Conservation (phyloP, 495 filamentous ascomycete genomes). For the Aspergillus egyptiacus region DNA sequence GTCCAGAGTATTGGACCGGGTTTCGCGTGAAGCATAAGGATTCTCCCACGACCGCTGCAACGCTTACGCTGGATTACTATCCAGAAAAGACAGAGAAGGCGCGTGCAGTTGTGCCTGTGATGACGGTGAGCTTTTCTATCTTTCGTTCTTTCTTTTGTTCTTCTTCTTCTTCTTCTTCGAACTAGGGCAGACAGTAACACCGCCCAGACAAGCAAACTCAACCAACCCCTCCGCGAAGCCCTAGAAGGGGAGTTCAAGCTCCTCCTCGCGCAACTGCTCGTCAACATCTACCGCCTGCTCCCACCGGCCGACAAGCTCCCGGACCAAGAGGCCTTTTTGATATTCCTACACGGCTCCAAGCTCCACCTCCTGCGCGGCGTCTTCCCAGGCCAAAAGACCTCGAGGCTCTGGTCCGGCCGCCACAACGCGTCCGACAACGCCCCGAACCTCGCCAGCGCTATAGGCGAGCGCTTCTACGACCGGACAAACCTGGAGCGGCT, state of each 20-base stretch:
- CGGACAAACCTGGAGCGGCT: conserved; percentile 20
- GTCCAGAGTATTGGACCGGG: conserved; percentile 31
- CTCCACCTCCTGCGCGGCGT: conserved; percentile 27
- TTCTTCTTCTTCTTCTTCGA: too few relatives aligned
- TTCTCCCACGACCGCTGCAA: conserved; percentile 17
- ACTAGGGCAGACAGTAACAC: not conserved
- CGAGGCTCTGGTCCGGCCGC: conserved; percentile 23
- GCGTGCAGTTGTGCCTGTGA: conserved; percentile 16
- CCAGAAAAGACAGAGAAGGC: conserved; percentile 3
- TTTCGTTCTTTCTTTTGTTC: too few relatives aligned
- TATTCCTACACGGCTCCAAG: conserved; percentile 28
- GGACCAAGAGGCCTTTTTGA: conserved; percentile 29
- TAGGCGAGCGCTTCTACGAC: conserved; percentile 16
- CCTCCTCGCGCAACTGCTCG: conserved; percentile 24
- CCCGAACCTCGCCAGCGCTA: not conserved
- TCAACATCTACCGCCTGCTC: conserved; percentile 18
- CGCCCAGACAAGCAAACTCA: conserved; percentile 15
- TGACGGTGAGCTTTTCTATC: conserved; percentile 16
- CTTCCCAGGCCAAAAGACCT: conserved; percentile 28
- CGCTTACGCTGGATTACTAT: conserved; percentile 19
- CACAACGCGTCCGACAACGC: conserved; percentile 1
- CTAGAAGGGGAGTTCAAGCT: conserved; percentile 27
- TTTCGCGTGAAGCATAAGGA: conserved; percentile 25
- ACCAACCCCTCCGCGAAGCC: conserved; percentile 10
- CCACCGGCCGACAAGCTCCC: conserved; percentile 25